These are phyloP conservation scores for Fusarium albosuccineum DNA, from an alignment of 2,329 filamentous ascomycete species.

Conservation along the genomic window DNA sequence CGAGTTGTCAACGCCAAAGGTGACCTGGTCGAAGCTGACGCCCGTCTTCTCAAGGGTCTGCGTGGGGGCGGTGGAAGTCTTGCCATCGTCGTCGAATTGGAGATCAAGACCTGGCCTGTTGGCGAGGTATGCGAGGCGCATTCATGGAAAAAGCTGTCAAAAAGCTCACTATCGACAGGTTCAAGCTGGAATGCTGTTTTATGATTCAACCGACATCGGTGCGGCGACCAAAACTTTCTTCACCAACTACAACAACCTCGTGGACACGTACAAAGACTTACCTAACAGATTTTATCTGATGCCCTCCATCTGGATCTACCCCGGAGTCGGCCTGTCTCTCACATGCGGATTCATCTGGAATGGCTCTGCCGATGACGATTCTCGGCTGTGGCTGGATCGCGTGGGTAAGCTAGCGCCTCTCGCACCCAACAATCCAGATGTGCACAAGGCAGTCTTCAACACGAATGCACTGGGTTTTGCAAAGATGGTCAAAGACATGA, in stretches of 20 bases:
- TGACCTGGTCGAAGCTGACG: slow-evolving; percentile 17
- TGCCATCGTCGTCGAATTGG: slow-evolving; percentile 22
- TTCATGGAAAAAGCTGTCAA: fast-evolving
- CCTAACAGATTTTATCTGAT: slow-evolving; percentile 9
- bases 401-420: slow-evolving; percentile 10
- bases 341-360: slow-evolving; percentile 21
- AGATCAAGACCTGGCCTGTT: slow-evolving; percentile 13
- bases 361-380: slow-evolving; percentile 8
- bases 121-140: slow-evolving; percentile 1
- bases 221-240: slow-evolving; percentile 9
- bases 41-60: slow-evolving; percentile 17
- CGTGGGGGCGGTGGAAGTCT: slow-evolving; percentile 24
- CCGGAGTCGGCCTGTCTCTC: background rate
- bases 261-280: background rate
- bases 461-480: slow-evolving; percentile 16
- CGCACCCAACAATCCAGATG: background rate
- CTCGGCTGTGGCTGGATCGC: slow-evolving; percentile 10
- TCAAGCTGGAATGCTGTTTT: slow-evolving; percentile 20
- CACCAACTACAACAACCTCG: slow-evolving; percentile 14
- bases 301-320: slow-evolving; percentile 14
- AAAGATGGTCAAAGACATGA: slow-evolving; percentile 9
- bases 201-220: slow-evolving; percentile 12
- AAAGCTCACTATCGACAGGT: slow-evolving; percentile 1
- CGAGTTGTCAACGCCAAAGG: slow-evolving; percentile 22
- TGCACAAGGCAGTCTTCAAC: slow-evolving; percentile 1